Evolutionary conservation across 2,329 filamentous ascomycete species (phyloP), one percentile per base, ranked within the genome.

Genomic region (Botrytis aclada): DNA sequence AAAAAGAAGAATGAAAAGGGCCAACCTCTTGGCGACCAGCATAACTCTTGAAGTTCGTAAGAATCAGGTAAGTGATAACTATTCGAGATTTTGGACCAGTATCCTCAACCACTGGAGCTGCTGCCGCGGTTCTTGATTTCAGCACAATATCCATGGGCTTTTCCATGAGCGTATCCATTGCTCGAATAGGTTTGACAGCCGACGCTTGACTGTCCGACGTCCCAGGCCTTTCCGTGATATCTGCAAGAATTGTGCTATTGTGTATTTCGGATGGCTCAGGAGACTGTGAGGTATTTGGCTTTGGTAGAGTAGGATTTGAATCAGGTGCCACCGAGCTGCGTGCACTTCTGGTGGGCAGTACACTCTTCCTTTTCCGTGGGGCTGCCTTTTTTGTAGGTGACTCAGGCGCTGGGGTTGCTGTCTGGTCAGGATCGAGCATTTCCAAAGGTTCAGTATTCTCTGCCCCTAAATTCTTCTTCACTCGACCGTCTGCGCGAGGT

Each of bases 1-100:
- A 98, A 83, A 99, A 99, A 0, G 96, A 99, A 2, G 93, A 88
- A 81, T 99, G 96, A 82, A 99, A 99, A 0, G 96, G 96, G 0
- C 96, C 96, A 74, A 99, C 96, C 83, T 97, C 92, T 82, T 99
- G 96, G 75, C 93, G 87, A 6, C 96, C 96, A 25, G 96, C 96
- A 81, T 99, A 99, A 84, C 95, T 98, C 85, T 99, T 99, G 89
- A 99, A 99, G 83, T 99, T 99, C 77, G 89, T 97, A 77, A 99
- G 87, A 74, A 97, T 90, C 66, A 99, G 86, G 81, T 97, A 94
- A 29, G 93, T 96, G 76, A 99, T 95, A 71, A 98, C 95, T 76
- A 96, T 95, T 70, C 96, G 92, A 70, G 94, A 86, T 81, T 95
- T 97, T 1, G 94, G 93, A 0, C 88, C 90, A 0, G 88, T 88